phyloP scores from a whole-genome alignment of 805 yeast species.

The Lachancea dasiensis region DNA sequence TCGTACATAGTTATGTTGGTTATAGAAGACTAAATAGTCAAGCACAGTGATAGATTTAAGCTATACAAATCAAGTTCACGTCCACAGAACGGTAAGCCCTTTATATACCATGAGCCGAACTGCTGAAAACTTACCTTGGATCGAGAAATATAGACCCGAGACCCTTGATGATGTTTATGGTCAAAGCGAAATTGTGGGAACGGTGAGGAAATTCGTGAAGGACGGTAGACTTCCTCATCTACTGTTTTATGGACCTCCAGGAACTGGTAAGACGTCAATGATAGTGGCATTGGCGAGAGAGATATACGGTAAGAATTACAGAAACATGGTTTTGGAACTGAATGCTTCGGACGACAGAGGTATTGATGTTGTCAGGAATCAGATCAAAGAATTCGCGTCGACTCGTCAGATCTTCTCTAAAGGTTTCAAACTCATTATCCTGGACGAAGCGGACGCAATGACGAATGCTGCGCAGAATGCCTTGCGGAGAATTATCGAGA shows the following conservation, averaged over 20 bases:
- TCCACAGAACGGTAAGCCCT: background rate
- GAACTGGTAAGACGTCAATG: conserved; percentile 89
- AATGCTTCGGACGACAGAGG: conserved; percentile 98
- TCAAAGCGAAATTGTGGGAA: conserved; percentile 77
- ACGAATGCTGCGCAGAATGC: conserved; percentile 83
- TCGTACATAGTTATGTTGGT: no score
- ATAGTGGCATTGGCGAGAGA: conserved; percentile 83
- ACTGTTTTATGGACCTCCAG: conserved; percentile 92
- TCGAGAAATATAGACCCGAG: conserved; percentile 90
- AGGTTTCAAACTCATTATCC: conserved; percentile 83
- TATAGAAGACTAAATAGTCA: no score
- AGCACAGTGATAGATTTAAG: no score
- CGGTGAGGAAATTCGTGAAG: conserved; percentile 77
- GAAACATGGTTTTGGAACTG: conserved; percentile 86
- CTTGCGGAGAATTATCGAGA: conserved; percentile 73
- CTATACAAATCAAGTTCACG: background rate
- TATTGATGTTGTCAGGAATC: conserved; percentile 95
- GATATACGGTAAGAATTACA: conserved; percentile 74
- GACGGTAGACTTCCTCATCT: conserved; percentile 86
- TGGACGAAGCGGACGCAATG: conserved; percentile 97
- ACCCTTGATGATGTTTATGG: conserved; percentile 85
- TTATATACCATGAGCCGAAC: conserved; percentile 10
- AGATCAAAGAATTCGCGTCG: conserved; percentile 92
- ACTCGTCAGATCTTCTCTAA: conserved; percentile 86
- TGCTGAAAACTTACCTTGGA: conserved; percentile 68